Base-by-base conservation (phyloP, 2,329 filamentous ascomycete species). In the Rutstroemia sp. region DNA sequence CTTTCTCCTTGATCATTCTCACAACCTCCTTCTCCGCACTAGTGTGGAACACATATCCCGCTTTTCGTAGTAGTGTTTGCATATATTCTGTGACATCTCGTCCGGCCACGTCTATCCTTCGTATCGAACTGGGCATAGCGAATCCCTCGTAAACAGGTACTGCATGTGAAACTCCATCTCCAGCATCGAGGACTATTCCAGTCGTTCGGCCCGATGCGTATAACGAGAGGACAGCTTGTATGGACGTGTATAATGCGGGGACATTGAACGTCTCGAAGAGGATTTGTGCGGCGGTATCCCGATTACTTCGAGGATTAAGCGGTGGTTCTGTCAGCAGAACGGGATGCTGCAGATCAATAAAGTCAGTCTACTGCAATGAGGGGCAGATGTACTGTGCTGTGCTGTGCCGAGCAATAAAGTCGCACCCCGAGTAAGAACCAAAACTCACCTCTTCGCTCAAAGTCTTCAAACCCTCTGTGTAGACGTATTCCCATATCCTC, bases 11-110 rank as follows among this genome's bases (percentile, higher is more conserved):
- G 75, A 99, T 96, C 72, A 90, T 81, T 63, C 92, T 84, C 57
- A 99, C 94, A n/a, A 96, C 91, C 75, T 99, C 94, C 76, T 99
- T 99, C 78, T 99, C 94, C 12, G 94, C 94, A 70, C 91, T 96
- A 17, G 94, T 99, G 74, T 97, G 92, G 72, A 99, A 95, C 17
- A 96, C 84, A 70, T 94, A 90, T 50, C 94, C 94, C 65, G 86
- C 89, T 78, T 96, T 97, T 68, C 94, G 83, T 64, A 99, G 77
- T 65, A 97, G 75, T 58, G 87, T 85, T 73, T 99, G 94, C 75
- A 99, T 78, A 70, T 99, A 85, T 73, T 99, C 94, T 48, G 94
- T 99, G 19, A 99, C 90, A 72, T 99, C 94, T 66, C 94, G 82
- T 27, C 94, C 94, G 12, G 94, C 94, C 34, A 99, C 92, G 70